Conservation (phyloP, 768 basidiomycete genomes). For the Collybiopsis confluens region DNA sequence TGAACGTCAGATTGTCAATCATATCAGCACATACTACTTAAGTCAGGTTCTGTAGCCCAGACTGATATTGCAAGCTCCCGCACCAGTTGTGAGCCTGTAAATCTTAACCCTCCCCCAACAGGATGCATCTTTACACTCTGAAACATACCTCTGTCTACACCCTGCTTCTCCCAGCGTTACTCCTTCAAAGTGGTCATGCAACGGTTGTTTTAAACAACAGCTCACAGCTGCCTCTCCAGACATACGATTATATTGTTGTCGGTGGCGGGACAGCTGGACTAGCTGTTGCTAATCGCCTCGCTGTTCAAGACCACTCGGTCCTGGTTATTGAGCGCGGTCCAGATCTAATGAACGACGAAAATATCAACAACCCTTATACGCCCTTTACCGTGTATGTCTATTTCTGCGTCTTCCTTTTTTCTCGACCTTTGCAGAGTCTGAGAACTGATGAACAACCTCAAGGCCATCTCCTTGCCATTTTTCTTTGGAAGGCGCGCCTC, state of each 20-base stretch:
- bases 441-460: neutral
- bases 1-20: no score
- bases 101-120: no score
- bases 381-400: neutral
- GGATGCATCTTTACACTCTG: no score
- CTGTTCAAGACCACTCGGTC: constrained; percentile 12
- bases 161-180: neutral
- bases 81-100: no score
- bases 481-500: constrained; percentile 2
- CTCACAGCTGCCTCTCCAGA: neutral
- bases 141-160: no score
- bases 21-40: no score
- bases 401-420: neutral
- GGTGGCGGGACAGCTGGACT: constrained; percentile 17
- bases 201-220: constrained; percentile 13
- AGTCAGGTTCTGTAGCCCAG: no score
- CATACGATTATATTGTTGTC: constrained; percentile 14
- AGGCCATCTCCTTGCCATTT: no score
- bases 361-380: constrained; percentile 9
- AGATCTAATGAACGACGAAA: constrained; percentile 15
- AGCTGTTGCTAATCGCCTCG: constrained; percentile 20
- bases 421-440: no score
- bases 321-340: constrained; percentile 24
- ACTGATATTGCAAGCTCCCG: no score
- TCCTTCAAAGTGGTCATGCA: neutral